These are phyloP conservation scores for Chytriomyces sp. DNA, from an alignment of 192 early-diverging fungal genomes.

Conservation along the genomic window DNA sequence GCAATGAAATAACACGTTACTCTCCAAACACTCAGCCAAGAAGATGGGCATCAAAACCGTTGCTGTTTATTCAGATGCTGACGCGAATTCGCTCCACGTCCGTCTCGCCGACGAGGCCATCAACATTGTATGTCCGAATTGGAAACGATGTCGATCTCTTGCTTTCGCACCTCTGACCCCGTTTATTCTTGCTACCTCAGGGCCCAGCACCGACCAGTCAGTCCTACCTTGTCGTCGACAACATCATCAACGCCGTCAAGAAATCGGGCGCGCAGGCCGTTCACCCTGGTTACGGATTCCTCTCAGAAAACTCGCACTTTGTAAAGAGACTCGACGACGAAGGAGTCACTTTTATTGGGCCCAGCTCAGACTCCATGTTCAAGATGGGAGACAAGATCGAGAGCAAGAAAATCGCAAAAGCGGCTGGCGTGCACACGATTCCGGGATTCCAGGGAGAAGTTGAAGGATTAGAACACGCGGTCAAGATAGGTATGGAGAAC, in stretches of 20 bases:
- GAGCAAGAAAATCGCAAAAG: conserved; percentile 92
- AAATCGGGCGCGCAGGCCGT: conserved; percentile 85
- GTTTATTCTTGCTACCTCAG: conserved; percentile 4
- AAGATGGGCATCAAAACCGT: conserved; percentile 95
- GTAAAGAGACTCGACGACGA: conserved; percentile 73
- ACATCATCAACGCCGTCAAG: conserved; percentile 78
- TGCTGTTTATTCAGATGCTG: conserved; percentile 91
- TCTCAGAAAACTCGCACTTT: conserved; percentile 89
- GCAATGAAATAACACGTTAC: neutral
- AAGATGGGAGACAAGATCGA: conserved; percentile 98
- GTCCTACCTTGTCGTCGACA: conserved; percentile 81
- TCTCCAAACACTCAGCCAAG: conserved; percentile 55
- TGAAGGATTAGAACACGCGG: conserved; percentile 71
- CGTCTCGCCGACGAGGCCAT: conserved; percentile 87
- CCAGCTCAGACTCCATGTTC: conserved; percentile 90
- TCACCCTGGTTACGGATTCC: conserved; percentile 91
- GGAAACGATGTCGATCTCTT: neutral
- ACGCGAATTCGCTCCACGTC: conserved; percentile 85
- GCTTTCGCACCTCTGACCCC: neutral
- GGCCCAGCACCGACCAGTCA: conserved; percentile 79
- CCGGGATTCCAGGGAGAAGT: conserved; percentile 89
- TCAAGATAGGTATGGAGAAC: conserved; percentile 59
- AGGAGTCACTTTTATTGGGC: conserved; percentile 90
- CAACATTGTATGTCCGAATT: conserved; percentile 51
- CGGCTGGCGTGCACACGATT: conserved; percentile 82